Base-by-base conservation (phyloP, 2,329 filamentous ascomycete species). In the Scedosporium minutisporum region DNA sequence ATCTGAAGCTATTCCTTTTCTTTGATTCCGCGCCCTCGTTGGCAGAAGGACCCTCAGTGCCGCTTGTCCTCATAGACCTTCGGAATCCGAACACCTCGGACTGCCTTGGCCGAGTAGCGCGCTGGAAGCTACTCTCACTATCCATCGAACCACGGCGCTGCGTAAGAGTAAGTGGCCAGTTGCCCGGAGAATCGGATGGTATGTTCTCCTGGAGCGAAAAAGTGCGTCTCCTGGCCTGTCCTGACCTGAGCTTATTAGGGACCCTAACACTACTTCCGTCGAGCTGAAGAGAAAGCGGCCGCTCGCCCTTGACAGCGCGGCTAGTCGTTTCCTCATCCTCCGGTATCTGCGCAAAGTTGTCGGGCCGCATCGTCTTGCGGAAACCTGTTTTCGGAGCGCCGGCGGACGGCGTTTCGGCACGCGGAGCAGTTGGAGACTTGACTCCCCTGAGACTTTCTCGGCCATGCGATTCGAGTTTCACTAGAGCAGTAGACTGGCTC, bases 121-220 rank as follows among this genome's bases (percentile, higher is more conserved):
- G 87, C 69, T 84, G 88, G 77, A 96, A 96, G 71, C 91, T 96
- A 74, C 90, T 96, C 55, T 90, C 65, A 42, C 65, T 66, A 41
- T 64, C 65, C 18, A 61, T 60, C 2, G 65, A 66, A 4, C 48
- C 63, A 7, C 62, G 64, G 2, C 63, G 64, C 27, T 62, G 63
- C 23, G 62, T 44, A 38, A 58, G 60, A 38, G 60, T 27, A 3
- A 33, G 44, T 18, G 57, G 14, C 60, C 60, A 62, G 12, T 27
- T 41, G 14, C 27, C 14, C 5, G 48, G 29, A 10, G 4, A 4
- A 51, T 41, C 9, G 6, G 16, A 16, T 2, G 14, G 38, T 3
- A 27, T 33, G 21, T 16, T 48, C 16, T 62, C 60, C 2, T 46
- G 18, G 4, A 55, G 21, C 14, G 60, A 62, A 10, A 44, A 41